Evolutionary conservation across 2,329 filamentous ascomycete species (phyloP).

Genomic region (Fusarium keratoplasticum): DNA sequence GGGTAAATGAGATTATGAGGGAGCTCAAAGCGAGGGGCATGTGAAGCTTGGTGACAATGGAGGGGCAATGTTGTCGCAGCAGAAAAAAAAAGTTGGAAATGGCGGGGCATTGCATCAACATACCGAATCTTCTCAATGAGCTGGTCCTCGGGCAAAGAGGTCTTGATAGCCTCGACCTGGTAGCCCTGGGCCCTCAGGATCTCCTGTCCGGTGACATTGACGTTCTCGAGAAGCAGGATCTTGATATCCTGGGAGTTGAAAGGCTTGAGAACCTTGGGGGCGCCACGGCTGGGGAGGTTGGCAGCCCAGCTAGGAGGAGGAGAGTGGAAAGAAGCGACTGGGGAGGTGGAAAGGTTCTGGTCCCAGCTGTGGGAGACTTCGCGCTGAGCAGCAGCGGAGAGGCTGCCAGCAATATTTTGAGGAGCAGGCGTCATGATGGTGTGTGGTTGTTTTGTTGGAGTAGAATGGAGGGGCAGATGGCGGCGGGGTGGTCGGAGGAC

Average conservation of each 20-base stretch:
- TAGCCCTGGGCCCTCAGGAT: constrained; percentile 90
- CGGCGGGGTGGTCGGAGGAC: constrained; percentile 12
- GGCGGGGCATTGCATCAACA: constrained; percentile 47
- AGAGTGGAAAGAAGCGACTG: constrained; percentile 79
- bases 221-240: constrained; percentile 94
- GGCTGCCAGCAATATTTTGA: constrained; percentile 59
- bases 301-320: constrained; percentile 72
- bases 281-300: constrained; percentile 53
- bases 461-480: constrained; percentile 27
- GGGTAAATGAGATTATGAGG: neutral
- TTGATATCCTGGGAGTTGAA: constrained; percentile 98
- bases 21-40: constrained; percentile 25
- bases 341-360: constrained; percentile 75
- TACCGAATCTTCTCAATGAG: constrained; percentile 97
- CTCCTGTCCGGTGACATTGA: constrained; percentile 89
- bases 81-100: constrained; percentile 21
- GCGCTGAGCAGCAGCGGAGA: constrained; percentile 49
- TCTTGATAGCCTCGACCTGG: constrained; percentile 93
- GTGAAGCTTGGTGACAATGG: constrained; percentile 11
- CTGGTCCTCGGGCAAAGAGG: constrained; percentile 89
- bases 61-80: constrained; percentile 28
- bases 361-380: constrained; percentile 70
- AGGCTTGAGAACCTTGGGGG: constrained; percentile 85
- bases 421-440: constrained; percentile 57
- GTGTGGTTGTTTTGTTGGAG: constrained; percentile 43